A percentile compares a stretch with the other conserved stretches of the same genome.
phyloP scores from a whole-genome alignment of 2,329 filamentous ascomycete species.

The Fusarium globosum region DNA sequence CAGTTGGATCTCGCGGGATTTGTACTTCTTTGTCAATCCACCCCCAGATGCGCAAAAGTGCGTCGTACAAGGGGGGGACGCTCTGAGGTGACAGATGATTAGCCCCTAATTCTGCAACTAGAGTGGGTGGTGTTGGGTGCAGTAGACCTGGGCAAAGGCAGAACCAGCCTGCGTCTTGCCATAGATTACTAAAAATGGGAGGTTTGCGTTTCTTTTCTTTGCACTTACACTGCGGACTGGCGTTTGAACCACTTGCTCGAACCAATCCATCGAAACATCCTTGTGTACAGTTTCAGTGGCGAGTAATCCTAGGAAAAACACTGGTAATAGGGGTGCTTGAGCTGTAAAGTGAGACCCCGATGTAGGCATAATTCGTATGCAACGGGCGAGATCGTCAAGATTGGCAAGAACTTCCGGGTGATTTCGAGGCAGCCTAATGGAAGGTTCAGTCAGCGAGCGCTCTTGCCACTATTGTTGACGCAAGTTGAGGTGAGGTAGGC shows the following conservation, averaged over 20 bases:
- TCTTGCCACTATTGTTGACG: not conserved
- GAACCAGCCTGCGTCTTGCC: constrained; percentile 38
- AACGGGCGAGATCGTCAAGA: constrained; percentile 49
- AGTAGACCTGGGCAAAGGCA: constrained; percentile 29
- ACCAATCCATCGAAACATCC: constrained; percentile 49
- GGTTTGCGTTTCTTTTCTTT: constrained; percentile 18
- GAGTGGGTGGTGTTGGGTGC: constrained; percentile 19
- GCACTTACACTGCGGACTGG: constrained; percentile 55
- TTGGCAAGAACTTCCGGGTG: constrained; percentile 50
- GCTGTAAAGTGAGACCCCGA: constrained; percentile 55
- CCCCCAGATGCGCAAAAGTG: constrained; percentile 49
- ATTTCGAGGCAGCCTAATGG: constrained; percentile 51
- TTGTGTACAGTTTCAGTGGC: constrained; percentile 46
- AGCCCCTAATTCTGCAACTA: constrained; percentile 36
- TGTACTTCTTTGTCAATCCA: constrained; percentile 50
- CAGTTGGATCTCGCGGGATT: constrained; percentile 15
- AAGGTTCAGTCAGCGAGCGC: constrained; percentile 10
- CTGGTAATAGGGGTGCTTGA: constrained; percentile 55
- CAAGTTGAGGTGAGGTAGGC: not conserved
- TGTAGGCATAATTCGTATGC: constrained; percentile 55
- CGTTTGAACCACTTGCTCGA: constrained; percentile 50
- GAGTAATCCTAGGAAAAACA: constrained; percentile 55
- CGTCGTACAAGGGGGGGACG: constrained; percentile 52
- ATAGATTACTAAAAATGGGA: constrained; percentile 17
- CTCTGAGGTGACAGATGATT: constrained; percentile 46